Conservation (phyloP, 192 early-diverging fungal genomes). For the Linnemannia schmuckeri region DNA sequence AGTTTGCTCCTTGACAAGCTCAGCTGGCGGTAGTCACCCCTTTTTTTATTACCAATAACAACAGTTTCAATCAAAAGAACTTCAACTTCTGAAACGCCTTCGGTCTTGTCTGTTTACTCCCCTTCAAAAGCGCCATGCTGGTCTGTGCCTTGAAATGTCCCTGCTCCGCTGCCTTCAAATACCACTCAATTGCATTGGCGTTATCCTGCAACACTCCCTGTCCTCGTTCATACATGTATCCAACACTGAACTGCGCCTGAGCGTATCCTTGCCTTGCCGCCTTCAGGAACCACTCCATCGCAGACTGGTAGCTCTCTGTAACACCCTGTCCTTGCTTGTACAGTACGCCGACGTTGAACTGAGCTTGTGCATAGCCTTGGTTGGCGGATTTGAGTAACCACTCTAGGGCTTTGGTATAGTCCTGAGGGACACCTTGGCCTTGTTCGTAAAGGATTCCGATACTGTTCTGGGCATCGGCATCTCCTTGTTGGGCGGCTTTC, state of each 20-base stretch:
- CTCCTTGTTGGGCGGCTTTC: background rate
- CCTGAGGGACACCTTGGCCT: background rate
- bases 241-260: background rate
- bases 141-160: background rate
- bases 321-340: conserved; percentile 17
- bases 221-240: conserved; percentile 14
- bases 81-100: background rate
- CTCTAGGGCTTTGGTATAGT: background rate
- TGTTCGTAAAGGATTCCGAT: background rate
- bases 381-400: background rate
- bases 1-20: too few relatives aligned
- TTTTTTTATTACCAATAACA: too few relatives aligned
- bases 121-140: background rate
- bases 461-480: background rate
- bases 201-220: conserved; percentile 13
- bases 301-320: background rate
- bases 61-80: background rate
- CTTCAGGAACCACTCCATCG: conserved; percentile 1
- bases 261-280: background rate
- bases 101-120: background rate
- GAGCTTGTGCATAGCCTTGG: background rate
- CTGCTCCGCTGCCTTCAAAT: conserved; percentile 7
- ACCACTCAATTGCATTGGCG: conserved; percentile 16
- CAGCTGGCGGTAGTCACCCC: too few relatives aligned
- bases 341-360: background rate